Evolutionary conservation across 305 asterid genomes (phyloP).

Genomic region (Salvia sclarea): DNA sequence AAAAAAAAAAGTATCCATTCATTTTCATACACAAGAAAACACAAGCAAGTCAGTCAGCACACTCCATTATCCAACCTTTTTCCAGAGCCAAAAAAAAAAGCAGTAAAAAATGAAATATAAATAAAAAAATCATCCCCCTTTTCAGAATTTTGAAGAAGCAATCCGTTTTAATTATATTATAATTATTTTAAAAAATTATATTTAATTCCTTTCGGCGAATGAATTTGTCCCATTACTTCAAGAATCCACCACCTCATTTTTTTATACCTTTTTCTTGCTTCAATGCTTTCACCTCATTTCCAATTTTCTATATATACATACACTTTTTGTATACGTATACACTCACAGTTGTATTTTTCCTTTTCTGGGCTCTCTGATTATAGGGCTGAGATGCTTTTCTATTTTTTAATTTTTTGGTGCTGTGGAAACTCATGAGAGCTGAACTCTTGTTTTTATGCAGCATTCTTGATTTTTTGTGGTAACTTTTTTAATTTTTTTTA

Average conservation of each 20-base stretch:
- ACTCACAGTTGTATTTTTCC: constrained; percentile 12
- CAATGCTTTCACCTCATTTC: constrained; percentile 39
- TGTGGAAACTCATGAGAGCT: constrained; percentile 21
- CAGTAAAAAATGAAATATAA: not conserved
- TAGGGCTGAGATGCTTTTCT: constrained; percentile 1
- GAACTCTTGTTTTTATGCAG: not conserved
- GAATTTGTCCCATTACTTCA: constrained; percentile 37
- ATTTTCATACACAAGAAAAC: not conserved
- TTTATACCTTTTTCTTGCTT: constrained; percentile 32
- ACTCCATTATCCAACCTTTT: not conserved
- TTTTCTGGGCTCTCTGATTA: constrained; percentile 22
- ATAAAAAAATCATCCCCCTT: constrained; percentile 7
- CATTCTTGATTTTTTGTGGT: not conserved
- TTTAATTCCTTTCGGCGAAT: constrained; percentile 29
- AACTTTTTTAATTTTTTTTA: not conserved
- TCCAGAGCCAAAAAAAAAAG: not conserved
- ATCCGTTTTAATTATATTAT: too few relatives aligned
- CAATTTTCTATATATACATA: constrained; percentile 14
- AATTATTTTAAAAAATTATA: not conserved
- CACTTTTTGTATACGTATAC: constrained; percentile 10
- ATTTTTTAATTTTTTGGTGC: not conserved
- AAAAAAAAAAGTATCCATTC: not conserved
- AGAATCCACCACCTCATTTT: constrained; percentile 34
- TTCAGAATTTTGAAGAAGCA: not conserved
- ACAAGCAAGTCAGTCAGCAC: not conserved